phyloP scores from a whole-genome alignment of 1,284 basidiomycete genomes.

The Moesziomyces sp. region DNA sequence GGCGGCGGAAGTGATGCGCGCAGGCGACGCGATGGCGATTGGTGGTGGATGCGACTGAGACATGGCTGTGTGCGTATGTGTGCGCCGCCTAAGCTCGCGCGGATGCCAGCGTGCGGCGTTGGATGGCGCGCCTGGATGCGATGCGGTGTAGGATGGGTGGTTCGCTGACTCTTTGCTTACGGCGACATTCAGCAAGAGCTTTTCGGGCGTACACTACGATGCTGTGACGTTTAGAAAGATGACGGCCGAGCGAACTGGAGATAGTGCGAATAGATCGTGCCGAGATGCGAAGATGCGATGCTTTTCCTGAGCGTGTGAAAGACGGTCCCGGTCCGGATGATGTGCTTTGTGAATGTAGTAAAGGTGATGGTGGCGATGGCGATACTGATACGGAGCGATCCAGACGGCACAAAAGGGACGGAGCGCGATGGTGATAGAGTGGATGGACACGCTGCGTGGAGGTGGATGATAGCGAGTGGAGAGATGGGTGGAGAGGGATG shows the following conservation, averaged over 20 bases:
- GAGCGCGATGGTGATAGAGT: background rate
- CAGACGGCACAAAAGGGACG: background rate
- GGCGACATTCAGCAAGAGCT: no score
- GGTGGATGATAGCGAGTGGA: background rate
- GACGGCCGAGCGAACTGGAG: no score
- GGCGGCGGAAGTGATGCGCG: slow-evolving; percentile 27
- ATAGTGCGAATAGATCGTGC: background rate
- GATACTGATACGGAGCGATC: background rate
- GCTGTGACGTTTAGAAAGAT: background rate
- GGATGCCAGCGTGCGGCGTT: no score
- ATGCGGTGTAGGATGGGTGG: no score
- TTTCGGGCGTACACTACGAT: no score
- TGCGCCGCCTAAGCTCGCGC: slow-evolving; percentile 5
- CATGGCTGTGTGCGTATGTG: slow-evolving; percentile 11
- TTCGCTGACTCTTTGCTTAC: no score
- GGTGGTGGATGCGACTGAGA: slow-evolving; percentile 22
- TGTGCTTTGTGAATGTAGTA: background rate
- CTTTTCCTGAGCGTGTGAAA: slow-evolving; percentile 3
- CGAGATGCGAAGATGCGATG: slow-evolving; percentile 7
- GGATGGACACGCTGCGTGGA: background rate
- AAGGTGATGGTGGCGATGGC: background rate
- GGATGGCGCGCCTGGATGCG: no score
- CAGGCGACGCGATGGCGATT: slow-evolving; percentile 17
- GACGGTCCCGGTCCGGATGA: background rate
- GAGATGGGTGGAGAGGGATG: background rate